These are phyloP conservation scores for Calonectria pseudoreteaudii DNA, from an alignment of 2,329 filamentous ascomycete species.

Conservation along the genomic window DNA sequence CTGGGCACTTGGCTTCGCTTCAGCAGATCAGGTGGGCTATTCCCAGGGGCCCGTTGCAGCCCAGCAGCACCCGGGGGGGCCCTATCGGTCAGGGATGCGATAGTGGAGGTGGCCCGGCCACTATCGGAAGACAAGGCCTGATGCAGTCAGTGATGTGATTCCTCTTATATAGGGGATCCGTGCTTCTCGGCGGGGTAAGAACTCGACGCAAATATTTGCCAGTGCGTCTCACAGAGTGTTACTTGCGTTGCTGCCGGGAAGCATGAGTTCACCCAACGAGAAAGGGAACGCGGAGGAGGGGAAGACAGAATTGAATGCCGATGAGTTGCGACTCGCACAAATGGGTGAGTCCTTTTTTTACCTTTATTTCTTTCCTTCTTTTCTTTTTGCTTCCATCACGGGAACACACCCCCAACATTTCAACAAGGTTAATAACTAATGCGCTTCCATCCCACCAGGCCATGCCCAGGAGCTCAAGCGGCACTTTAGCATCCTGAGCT, in stretches of 20 bases:
- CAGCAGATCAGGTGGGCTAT: background rate
- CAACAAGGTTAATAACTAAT: constrained; percentile 3
- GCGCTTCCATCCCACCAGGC: constrained; percentile 41
- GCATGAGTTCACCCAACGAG: constrained; percentile 17
- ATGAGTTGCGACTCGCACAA: constrained; percentile 56
- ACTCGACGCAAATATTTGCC: background rate
- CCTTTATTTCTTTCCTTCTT: no score
- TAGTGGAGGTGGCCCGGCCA: background rate
- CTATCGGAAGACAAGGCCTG: background rate
- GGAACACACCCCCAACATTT: background rate
- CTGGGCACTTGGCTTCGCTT: background rate
- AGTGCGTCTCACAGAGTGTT: constrained; percentile 3
- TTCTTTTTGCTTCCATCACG: background rate
- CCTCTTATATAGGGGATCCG: constrained; percentile 10
- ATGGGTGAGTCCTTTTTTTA: constrained; percentile 51
- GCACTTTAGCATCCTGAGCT: constrained; percentile 59
- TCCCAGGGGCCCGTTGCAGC: background rate
- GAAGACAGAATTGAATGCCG: constrained; percentile 43
- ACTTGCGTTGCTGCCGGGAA: background rate
- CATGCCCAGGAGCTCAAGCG: constrained; percentile 62
- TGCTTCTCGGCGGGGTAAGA: constrained; percentile 17
- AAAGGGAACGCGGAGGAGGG: constrained; percentile 7
- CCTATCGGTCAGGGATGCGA: background rate
- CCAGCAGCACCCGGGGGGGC: background rate
- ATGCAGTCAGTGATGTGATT: background rate